Conservation (phyloP, 345 rosid species). For the Durio zibethinus region DNA sequence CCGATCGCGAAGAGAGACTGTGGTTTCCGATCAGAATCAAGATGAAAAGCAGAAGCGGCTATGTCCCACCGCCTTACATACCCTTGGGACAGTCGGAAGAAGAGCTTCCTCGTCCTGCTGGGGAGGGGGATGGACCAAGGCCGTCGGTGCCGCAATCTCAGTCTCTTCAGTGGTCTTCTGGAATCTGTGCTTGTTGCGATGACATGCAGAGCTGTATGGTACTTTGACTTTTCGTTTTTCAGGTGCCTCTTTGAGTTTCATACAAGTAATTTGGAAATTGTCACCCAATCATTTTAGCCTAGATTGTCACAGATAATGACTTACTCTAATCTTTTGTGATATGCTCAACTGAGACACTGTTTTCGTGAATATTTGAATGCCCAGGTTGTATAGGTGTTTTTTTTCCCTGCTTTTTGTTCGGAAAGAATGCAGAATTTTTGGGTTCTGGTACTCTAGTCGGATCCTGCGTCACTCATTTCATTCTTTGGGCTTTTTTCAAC, state of each 20-base stretch:
- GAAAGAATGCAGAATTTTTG: slow-evolving; percentile 74
- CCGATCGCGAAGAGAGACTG: neutral
- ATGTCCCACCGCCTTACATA: slow-evolving; percentile 78
- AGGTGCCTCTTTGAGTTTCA: slow-evolving; percentile 51
- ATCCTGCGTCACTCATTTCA: slow-evolving; percentile 69
- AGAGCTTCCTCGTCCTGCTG: slow-evolving; percentile 7
- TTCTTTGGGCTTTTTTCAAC: slow-evolving; percentile 70
- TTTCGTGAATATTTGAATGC: slow-evolving; percentile 15
- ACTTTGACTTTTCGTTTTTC: slow-evolving; percentile 48
- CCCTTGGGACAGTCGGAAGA: slow-evolving; percentile 62
- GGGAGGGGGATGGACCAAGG: slow-evolving; percentile 10
- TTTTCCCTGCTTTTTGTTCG: slow-evolving; percentile 85
- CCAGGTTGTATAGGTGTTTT: slow-evolving; percentile 73
- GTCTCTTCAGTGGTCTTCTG: slow-evolving; percentile 69
- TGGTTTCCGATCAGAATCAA: slow-evolving; percentile 5
- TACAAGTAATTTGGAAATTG: neutral
- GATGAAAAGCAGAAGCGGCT: slow-evolving; percentile 56
- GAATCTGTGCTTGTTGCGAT: slow-evolving; percentile 97
- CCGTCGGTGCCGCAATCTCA: slow-evolving; percentile 7
- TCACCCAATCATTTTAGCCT: neutral
- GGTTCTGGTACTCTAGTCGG: slow-evolving; percentile 89
- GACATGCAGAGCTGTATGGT: slow-evolving; percentile 97
- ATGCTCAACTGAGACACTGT: neutral
- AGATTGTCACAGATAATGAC: neutral
- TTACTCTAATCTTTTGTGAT: neutral